Evolutionary conservation across 257 asterid genomes (phyloP).

Genomic region (Ajuga chamaepitys): DNA sequence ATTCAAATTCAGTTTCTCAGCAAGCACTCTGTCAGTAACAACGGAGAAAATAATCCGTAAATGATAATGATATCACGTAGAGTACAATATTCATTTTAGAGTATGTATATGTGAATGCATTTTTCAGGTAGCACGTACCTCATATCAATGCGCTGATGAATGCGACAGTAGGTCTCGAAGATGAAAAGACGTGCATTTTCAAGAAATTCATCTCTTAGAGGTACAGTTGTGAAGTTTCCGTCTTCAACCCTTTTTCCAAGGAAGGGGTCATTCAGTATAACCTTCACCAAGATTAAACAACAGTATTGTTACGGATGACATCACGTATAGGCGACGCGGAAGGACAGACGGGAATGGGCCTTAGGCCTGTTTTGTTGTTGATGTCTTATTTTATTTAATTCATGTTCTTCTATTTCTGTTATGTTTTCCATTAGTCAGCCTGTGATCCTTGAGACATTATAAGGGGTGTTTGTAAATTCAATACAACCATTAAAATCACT

Average conservation of each 20-base stretch:
- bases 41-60: neutral
- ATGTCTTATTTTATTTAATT: too few relatives aligned
- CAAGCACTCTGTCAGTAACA: conserved; percentile 57
- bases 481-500: too few relatives aligned
- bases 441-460: too few relatives aligned
- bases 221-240: conserved; percentile 65
- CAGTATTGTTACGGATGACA: too few relatives aligned
- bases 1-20: conserved; percentile 87
- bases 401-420: too few relatives aligned
- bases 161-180: conserved; percentile 88
- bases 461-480: too few relatives aligned
- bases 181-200: conserved; percentile 98
- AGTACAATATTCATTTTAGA: neutral
- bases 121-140: conserved; percentile 66
- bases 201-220: conserved; percentile 89
- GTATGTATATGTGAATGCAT: too few relatives aligned
- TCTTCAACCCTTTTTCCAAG: conserved; percentile 89
- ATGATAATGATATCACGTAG: neutral
- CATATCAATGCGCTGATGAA: conserved; percentile 96
- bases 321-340: too few relatives aligned
- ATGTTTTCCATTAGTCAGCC: too few relatives aligned
- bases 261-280: conserved; percentile 85
- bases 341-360: too few relatives aligned
- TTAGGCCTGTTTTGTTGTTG: too few relatives aligned
- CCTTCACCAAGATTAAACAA: conserved; percentile 36